Conservation (phyloP, 768 basidiomycete genomes). For the Boletus speciosus region DNA sequence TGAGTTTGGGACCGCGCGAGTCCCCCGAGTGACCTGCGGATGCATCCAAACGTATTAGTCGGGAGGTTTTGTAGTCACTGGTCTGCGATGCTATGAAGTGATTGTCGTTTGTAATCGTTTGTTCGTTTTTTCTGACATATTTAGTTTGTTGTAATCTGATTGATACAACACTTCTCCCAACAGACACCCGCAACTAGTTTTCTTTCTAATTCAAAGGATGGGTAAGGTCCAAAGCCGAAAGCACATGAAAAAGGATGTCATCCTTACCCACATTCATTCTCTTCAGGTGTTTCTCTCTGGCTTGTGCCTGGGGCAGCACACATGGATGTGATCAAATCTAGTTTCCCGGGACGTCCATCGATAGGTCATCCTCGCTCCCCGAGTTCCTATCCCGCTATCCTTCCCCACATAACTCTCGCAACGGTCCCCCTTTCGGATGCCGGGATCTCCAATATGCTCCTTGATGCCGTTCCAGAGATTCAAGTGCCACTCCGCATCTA, state of each 20-base stretch:
- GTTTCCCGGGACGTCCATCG: slow-evolving; percentile 43
- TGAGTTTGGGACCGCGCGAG: slow-evolving; percentile 46
- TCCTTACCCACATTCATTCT: background rate
- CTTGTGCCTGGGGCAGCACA: slow-evolving; percentile 55
- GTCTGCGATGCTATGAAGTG: background rate
- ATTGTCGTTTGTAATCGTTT: slow-evolving; percentile 1
- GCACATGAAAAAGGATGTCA: background rate
- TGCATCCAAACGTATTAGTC: background rate
- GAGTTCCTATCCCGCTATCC: slow-evolving; percentile 56
- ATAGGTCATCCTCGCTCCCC: slow-evolving; percentile 18
- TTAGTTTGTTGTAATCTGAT: background rate
- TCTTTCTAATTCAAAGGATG: slow-evolving; percentile 7
- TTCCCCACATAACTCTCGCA: slow-evolving; percentile 71
- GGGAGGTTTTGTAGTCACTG: background rate
- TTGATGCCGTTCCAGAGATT: slow-evolving; percentile 36
- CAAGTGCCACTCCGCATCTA: slow-evolving; percentile 37
- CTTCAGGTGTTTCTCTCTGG: slow-evolving; percentile 63
- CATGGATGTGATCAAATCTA: slow-evolving; percentile 39
- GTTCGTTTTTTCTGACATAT: background rate
- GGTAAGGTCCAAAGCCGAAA: slow-evolving; percentile 14
- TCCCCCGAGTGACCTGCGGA: slow-evolving; percentile 15
- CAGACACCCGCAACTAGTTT: background rate
- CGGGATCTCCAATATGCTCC: slow-evolving; percentile 24
- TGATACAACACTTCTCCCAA: background rate
- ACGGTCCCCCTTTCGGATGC: slow-evolving; percentile 31